A percentile compares a stretch with the other conserved stretches of the same genome.
phyloP scores from a whole-genome alignment of 768 basidiomycete genomes.

The Amanita molliuscula region DNA sequence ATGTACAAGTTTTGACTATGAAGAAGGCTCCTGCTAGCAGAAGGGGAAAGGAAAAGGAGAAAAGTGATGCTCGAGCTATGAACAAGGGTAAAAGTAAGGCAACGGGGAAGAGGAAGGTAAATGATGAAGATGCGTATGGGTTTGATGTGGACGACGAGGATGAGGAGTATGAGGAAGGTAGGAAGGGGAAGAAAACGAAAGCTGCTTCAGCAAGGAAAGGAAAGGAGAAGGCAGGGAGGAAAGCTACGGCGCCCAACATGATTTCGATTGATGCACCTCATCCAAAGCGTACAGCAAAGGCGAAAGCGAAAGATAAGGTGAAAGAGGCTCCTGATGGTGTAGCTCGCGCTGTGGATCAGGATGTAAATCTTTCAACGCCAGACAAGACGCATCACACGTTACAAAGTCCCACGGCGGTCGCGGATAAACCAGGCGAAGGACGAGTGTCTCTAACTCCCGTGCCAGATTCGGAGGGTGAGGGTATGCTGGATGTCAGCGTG shows the following conservation, averaged over 20 bases:
- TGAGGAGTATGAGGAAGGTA: not conserved
- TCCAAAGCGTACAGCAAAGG: constrained; percentile 17
- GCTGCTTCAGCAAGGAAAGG: constrained; percentile 15
- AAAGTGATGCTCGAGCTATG: constrained; percentile 15
- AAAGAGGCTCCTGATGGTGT: constrained; percentile 23
- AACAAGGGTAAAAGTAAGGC: constrained; percentile 14
- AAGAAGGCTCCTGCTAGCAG: constrained; percentile 3
- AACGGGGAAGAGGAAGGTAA: constrained; percentile 10
- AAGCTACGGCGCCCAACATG: constrained; percentile 11
- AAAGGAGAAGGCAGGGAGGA: constrained; percentile 18
- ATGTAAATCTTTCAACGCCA: not conserved
- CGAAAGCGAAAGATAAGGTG: constrained; percentile 22
- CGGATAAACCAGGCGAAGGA: constrained; percentile 9
- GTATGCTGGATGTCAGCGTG: not conserved
- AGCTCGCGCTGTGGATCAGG: constrained; percentile 22
- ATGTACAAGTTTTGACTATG: not conserved
- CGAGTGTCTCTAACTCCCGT: constrained; percentile 15
- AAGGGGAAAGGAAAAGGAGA: constrained; percentile 12
- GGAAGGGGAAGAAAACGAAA: constrained; percentile 10
- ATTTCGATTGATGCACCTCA: constrained; percentile 8
- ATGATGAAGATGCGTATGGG: constrained; percentile 7
- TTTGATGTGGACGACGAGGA: not conserved
- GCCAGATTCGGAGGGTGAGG: constrained; percentile 18
- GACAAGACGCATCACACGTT: not conserved
- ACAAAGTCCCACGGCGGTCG: too few relatives aligned